Conservation (phyloP, 768 basidiomycete genomes). For the Auricularia sp. region DNA sequence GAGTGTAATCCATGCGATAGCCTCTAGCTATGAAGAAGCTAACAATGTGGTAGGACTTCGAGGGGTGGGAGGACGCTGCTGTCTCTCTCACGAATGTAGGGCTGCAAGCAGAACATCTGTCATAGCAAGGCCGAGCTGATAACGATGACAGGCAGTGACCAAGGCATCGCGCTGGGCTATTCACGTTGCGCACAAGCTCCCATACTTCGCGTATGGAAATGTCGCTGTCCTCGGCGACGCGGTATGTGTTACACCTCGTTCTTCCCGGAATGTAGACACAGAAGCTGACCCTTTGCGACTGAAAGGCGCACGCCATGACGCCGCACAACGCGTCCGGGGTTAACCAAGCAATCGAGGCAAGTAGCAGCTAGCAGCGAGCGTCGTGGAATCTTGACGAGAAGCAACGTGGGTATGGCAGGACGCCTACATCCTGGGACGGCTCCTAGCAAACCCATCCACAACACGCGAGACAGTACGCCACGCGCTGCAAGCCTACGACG, state of each 20-base stretch:
- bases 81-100: constrained; percentile 11
- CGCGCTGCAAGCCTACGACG: constrained; percentile 26
- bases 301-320: constrained; percentile 36
- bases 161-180: constrained; percentile 36
- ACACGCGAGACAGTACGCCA: constrained; percentile 15
- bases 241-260: constrained; percentile 17
- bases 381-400: no score
- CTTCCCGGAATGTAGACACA: background rate
- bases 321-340: constrained; percentile 41
- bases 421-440: constrained; percentile 21
- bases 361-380: constrained; percentile 3
- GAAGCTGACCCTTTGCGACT: background rate
- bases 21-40: background rate
- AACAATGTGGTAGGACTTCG: constrained; percentile 6
- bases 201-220: constrained; percentile 28
- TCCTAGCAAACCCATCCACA: constrained; percentile 19
- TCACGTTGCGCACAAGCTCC: constrained; percentile 31
- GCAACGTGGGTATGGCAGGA: constrained; percentile 12
- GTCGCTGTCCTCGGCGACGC: constrained; percentile 44
- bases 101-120: background rate
- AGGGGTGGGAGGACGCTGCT: constrained; percentile 6
- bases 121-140: constrained; percentile 1
- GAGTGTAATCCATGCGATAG: background rate
- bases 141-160: constrained; percentile 23
- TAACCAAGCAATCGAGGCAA: constrained; percentile 42